Base-by-base conservation (phyloP, 371 early-diverging fungal genomes). In the Rhizopus delemar region DNA sequence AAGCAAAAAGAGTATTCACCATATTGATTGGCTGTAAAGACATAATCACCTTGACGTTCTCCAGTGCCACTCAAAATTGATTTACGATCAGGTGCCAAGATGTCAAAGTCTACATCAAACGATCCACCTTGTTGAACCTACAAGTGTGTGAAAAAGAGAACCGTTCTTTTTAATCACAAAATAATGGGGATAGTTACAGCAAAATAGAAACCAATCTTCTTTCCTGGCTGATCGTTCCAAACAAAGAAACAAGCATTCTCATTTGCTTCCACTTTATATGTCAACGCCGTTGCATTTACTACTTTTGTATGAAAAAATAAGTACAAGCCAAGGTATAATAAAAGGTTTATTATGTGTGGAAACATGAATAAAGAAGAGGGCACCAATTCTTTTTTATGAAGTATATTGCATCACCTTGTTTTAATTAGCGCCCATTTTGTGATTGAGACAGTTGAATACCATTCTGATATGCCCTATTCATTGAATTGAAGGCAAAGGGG, bases 181-280 rank as follows among this genome's bases (percentile, higher is more conserved):
- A 43, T 13, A 43, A 38, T 2, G 6, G 6, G 6, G 6, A 13
- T 11, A 9, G 15, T 75, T 87, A 95, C 98, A 33, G 97, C 93
- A 87, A 95, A 96, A 80, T 96, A 98, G 69, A 98, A 94, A 31
- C 92, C 90, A 46, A 96, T 71, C 77, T 98, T 97, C 72, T 90
- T 86, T 58, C 84, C 86, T 7, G 88, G 84, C 45, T 80, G 63
- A 60, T 87, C 89, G 31, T 85, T 80, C 63, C 75, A 78, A 12
- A 84, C 75, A 74, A 88, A 91, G 71, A 90, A 93, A 70, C 93
- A 93, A 31, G 86, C 82, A 48, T 88, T 82, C 69, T 95, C 96
- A 66, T 92, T 90, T 22, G 96, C 91, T 46, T 85, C 86, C 65
- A 98, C 84, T 63, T 82, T 85, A 73, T 93, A 95, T 53, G 95